Conservation (phyloP, 2,329 filamentous ascomycete species). For the Talaromyces sp. region DNA sequence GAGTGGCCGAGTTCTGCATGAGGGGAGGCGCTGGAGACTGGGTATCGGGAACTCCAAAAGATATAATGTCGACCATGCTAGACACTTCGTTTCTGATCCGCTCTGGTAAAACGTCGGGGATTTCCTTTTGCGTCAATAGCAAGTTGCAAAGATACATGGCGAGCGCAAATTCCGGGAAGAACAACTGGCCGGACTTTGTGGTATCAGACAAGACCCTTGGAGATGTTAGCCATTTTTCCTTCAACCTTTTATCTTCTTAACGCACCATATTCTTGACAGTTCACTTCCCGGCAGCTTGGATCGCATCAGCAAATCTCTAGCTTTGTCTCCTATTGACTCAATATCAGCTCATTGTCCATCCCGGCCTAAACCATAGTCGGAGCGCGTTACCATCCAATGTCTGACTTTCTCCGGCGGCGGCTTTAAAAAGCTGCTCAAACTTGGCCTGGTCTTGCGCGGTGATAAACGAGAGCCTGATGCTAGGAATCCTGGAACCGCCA, state of each 20-base stretch:
- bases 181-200: constrained; percentile 88
- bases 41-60: constrained; percentile 82
- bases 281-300: constrained; percentile 84
- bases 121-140: constrained; percentile 75
- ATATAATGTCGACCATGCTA: constrained; percentile 99
- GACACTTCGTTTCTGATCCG: constrained; percentile 93
- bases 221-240: constrained; percentile 2
- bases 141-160: constrained; percentile 99
- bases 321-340: constrained; percentile 60
- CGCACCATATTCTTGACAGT: constrained; percentile 86
- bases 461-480: constrained; percentile 90
- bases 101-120: constrained; percentile 72
- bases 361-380: constrained; percentile 13
- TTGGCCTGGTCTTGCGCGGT: constrained; percentile 91
- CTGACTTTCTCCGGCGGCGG: constrained; percentile 76
- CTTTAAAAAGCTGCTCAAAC: constrained; percentile 97
- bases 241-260: not conserved
- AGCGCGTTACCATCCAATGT: constrained; percentile 63
- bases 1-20: constrained; percentile 42
- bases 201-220: constrained; percentile 84
- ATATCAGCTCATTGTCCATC: constrained; percentile 10
- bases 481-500: constrained; percentile 71
- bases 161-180: constrained; percentile 95
- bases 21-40: constrained; percentile 43
- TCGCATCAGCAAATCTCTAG: constrained; percentile 78